Base-by-base conservation (phyloP, 2,329 filamentous ascomycete species). In the Penicillium sumatraense region DNA sequence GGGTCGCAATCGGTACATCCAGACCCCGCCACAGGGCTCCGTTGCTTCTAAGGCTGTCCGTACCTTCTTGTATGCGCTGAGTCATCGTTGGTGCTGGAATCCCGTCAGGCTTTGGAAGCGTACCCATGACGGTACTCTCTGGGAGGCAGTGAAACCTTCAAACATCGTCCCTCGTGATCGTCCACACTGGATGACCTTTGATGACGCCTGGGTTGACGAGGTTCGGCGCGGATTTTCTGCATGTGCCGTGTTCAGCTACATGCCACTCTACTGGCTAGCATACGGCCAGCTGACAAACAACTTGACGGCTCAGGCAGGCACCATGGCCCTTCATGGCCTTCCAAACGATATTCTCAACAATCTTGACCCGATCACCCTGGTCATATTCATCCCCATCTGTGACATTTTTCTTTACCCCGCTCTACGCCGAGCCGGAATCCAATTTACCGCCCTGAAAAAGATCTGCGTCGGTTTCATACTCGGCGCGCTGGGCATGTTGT, bases 161-260 rank as follows among this genome's bases (percentile, higher is more conserved):
- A 54, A 49, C 31, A 61, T 56, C 24, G 41, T 50, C 8, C 53
- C 51, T 4, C 23, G 18, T 13, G 48, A 36, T 46, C 65, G 51
- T 4, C 54, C 56, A 33, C 35, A 51, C 38, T 61, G 58, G 62
- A 59, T 60, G 57, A 63, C 49, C 0, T 92, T 91, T 64, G 89
- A 93, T 61, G 90, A 93, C 64, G 84, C 85, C 51, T 93, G 89
- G 89, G 89, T 93, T 35, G 89, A 91, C 69, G 88, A 92, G 69
- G 86, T 92, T 42, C 81, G 81, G 53, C 86, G 89, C 74, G 89
- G 88, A 56, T 78, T 89, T 56, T 80, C 82, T 62, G 87, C 87
- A 54, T 89, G 87, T 77, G 80, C 84, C 59, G 88, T 91, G 42
- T 93, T 89, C 74, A 76, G 82, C 62, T 83, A 79, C 70, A 51